phyloP scores from a whole-genome alignment of 805 yeast genomes.

The Jamesozyma jinghongensis region DNA sequence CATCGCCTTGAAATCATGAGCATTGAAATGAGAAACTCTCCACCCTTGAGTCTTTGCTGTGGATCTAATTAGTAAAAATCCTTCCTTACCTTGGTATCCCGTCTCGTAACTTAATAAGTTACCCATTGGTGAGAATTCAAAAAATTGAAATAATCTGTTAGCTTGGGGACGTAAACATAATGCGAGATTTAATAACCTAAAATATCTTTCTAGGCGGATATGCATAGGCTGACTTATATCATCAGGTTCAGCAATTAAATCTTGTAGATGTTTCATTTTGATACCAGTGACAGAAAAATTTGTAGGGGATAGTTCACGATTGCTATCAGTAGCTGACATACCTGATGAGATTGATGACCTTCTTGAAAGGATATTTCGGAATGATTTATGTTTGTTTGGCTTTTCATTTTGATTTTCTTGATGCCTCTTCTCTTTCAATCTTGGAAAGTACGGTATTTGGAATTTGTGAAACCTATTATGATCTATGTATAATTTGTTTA shows the following conservation, averaged over 20 bases:
- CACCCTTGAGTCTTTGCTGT: slow-evolving; percentile 88
- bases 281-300: slow-evolving; percentile 11
- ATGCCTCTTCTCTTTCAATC: slow-evolving; percentile 1
- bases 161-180: slow-evolving; percentile 72
- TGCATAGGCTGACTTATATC: slow-evolving; percentile 24
- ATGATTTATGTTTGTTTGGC: too few relatives aligned
- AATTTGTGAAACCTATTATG: slow-evolving; percentile 19
- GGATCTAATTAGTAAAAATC: slow-evolving; percentile 68
- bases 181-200: slow-evolving; percentile 49
- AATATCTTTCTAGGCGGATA: slow-evolving; percentile 50
- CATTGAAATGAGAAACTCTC: slow-evolving; percentile 83
- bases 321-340: slow-evolving; percentile 3
- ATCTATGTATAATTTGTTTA: slow-evolving; percentile 23
- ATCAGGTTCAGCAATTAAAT: slow-evolving; percentile 21
- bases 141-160: slow-evolving; percentile 72
- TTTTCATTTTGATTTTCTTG: slow-evolving; percentile 2
- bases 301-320: slow-evolving; percentile 1
- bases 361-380: background rate
- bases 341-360: slow-evolving; percentile 1
- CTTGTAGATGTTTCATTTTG: slow-evolving; percentile 24
- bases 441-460: slow-evolving; percentile 26
- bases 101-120: slow-evolving; percentile 74
- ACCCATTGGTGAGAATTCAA: slow-evolving; percentile 84
- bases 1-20: slow-evolving; percentile 76
- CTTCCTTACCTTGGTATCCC: slow-evolving; percentile 82